phyloP scores from a whole-genome alignment of 1,284 basidiomycete species.

The Rhodofomes roseus region DNA sequence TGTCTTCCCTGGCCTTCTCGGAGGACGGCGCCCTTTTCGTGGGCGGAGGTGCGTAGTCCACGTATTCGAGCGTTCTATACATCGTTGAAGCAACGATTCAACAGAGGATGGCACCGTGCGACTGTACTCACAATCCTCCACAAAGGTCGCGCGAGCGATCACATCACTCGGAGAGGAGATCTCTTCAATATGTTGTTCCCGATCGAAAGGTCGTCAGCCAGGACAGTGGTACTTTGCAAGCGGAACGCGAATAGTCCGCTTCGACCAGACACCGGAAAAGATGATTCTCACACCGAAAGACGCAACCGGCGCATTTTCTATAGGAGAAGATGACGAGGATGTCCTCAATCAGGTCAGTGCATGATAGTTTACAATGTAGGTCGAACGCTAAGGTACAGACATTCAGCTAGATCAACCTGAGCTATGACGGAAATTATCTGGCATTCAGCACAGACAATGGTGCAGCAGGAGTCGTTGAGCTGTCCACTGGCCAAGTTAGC shows the following conservation, averaged over 20 bases:
- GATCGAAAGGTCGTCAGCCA: conserved; percentile 35
- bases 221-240: conserved; percentile 58
- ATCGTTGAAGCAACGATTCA: background rate
- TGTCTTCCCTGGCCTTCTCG: conserved; percentile 17
- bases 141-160: conserved; percentile 62
- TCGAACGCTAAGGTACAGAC: conserved; percentile 9
- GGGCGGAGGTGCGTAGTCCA: conserved; percentile 21
- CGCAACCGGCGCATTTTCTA: conserved; percentile 37
- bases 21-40: conserved; percentile 15
- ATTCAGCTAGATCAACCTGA: conserved; percentile 57
- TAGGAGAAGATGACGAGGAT: conserved; percentile 54
- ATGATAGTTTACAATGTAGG: background rate
- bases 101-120: conserved; percentile 70
- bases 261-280: conserved; percentile 19
- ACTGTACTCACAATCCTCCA: conserved; percentile 55
- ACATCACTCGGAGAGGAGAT: conserved; percentile 54
- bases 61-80: background rate
- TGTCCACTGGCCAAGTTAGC: conserved; percentile 40
- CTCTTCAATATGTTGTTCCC: conserved; percentile 52
- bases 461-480: conserved; percentile 58
- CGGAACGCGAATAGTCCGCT: conserved; percentile 44
- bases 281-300: conserved; percentile 36
- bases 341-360: conserved; percentile 60
- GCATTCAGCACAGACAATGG: conserved; percentile 72
- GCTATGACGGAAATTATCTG: conserved; percentile 49